Conservation (phyloP, 2,329 filamentous ascomycete species). For the Hypoxylon sp. region DNA sequence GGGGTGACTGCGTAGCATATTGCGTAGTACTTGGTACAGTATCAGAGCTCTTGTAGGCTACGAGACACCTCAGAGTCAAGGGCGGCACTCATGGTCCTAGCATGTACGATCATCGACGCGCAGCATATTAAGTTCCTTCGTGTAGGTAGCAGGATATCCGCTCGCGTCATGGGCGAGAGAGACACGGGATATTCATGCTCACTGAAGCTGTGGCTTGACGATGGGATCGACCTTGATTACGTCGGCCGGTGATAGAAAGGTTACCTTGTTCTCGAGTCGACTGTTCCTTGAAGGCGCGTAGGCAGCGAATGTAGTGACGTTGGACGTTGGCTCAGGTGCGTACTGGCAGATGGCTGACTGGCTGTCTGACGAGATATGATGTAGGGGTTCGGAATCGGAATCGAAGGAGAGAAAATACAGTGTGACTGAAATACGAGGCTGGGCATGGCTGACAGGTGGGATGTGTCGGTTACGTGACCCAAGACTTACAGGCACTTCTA, state of each 20-base stretch:
- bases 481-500: too few species aligned
- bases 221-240: not conserved
- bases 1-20: not conserved
- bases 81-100: slow-evolving; percentile 10
- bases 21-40: slow-evolving; percentile 1
- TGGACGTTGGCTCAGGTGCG: too few species aligned
- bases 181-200: not conserved
- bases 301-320: not conserved
- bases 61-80: slow-evolving; percentile 16
- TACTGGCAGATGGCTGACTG: too few species aligned
- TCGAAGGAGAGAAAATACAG: not conserved
- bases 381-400: not conserved
- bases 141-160: not conserved
- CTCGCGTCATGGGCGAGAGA: slow-evolving; percentile 3
- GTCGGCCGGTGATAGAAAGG: not conserved
- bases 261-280: not conserved
- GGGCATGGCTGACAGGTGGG: not conserved
- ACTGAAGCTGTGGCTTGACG: not conserved
- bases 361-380: not conserved
- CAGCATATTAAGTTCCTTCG: slow-evolving; percentile 7
- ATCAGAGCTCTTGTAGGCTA: slow-evolving; percentile 9
- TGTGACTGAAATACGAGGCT: not conserved
- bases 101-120: slow-evolving; percentile 11
- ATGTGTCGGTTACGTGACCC: slow-evolving; percentile 11
- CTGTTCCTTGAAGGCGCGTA: not conserved